These are phyloP conservation scores for Trichomonas gallinae DNA, from an alignment of 208 protist genomes.

Conservation along the genomic window DNA sequence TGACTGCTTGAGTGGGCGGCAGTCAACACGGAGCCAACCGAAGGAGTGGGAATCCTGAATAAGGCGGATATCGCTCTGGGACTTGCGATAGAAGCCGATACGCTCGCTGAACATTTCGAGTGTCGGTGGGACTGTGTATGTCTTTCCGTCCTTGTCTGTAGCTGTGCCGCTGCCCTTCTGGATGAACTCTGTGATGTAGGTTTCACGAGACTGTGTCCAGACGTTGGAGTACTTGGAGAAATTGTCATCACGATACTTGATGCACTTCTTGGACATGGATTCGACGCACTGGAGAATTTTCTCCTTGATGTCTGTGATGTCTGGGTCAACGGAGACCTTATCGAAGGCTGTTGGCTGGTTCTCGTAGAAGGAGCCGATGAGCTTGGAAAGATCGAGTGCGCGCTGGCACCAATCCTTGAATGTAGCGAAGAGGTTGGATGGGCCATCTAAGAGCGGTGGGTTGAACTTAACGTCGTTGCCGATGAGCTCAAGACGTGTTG, in stretches of 20 bases:
- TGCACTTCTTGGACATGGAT: neutral
- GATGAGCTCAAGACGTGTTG: neutral
- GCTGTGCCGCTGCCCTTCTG: conserved; percentile 26
- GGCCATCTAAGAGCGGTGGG: neutral
- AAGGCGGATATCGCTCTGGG: conserved; percentile 52
- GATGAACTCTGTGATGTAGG: conserved; percentile 29
- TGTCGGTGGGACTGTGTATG: neutral
- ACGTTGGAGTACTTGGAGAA: neutral
- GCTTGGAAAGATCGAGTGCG: neutral
- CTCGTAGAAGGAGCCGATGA: neutral
- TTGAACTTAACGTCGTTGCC: neutral
- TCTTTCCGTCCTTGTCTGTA: conserved; percentile 19
- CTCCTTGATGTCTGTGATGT: neutral
- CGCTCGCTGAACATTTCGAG: conserved; percentile 71
- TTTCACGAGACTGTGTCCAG: conserved; percentile 10
- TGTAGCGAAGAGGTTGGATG: neutral
- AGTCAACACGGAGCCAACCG: conserved; percentile 72
- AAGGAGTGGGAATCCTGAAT: conserved; percentile 67
- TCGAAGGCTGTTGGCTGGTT: neutral
- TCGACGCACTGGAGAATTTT: neutral
- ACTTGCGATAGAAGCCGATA: conserved; percentile 70
- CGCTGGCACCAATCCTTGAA: neutral
- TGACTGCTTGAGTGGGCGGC: conserved; percentile 74
- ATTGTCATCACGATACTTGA: neutral
- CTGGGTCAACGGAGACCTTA: neutral